Conservation (phyloP, 176 grass and related monocot species). For the Zoysia pacifica region DNA sequence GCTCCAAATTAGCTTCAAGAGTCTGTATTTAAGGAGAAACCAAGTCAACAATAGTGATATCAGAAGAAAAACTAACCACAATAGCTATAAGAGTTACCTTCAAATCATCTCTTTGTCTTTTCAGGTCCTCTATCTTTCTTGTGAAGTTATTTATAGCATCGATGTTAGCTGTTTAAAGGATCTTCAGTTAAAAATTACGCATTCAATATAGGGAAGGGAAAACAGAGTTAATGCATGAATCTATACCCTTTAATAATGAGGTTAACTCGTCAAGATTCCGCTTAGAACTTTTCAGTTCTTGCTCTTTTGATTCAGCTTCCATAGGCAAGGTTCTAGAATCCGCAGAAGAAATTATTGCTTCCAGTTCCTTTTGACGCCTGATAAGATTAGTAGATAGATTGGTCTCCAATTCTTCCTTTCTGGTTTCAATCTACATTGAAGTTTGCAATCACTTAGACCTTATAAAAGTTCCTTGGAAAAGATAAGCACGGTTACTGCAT, state of each 20-base stretch:
- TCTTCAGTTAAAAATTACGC: constrained; percentile 16
- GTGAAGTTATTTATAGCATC: constrained; percentile 66
- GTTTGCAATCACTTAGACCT: constrained; percentile 15
- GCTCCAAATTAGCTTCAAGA: constrained; percentile 75
- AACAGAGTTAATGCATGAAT: constrained; percentile 12
- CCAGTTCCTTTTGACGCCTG: constrained; percentile 84
- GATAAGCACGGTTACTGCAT: constrained; percentile 18
- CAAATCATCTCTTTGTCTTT: constrained; percentile 71
- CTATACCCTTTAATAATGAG: constrained; percentile 70
- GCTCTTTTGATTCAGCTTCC: constrained; percentile 76
- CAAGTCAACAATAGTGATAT: constrained; percentile 20
- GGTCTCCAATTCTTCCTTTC: constrained; percentile 94
- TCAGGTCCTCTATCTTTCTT: constrained; percentile 65
- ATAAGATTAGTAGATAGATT: constrained; percentile 98
- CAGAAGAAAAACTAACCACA: constrained; percentile 26
- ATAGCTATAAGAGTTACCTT: constrained; percentile 55
- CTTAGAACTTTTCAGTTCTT: constrained; percentile 75
- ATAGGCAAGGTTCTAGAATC: constrained; percentile 72
- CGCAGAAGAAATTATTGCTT: constrained; percentile 83
- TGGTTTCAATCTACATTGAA: constrained; percentile 77
- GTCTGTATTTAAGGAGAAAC: constrained; percentile 49
- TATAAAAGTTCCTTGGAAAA: constrained; percentile 3
- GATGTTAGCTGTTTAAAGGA: constrained; percentile 54
- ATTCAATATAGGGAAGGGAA: constrained; percentile 12
- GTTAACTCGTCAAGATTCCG: constrained; percentile 73